Evolutionary conservation across 2,329 filamentous ascomycete genomes (phyloP).

Genomic region (Sordariomycetes sp.): DNA sequence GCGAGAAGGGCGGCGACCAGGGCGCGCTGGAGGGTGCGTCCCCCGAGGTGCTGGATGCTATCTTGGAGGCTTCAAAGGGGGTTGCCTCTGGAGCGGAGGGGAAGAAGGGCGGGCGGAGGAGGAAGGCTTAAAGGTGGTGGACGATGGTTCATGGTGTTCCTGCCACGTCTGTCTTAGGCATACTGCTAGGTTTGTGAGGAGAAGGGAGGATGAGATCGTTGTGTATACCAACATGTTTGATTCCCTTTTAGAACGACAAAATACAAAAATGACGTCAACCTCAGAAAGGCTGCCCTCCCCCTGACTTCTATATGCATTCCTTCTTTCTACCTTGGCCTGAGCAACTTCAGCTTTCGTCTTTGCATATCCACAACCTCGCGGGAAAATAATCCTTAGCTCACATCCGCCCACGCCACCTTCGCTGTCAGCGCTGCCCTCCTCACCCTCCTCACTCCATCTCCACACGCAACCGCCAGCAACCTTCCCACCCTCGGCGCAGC

Average conservation of each 20-base stretch:
- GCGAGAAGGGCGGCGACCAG: slow-evolving; percentile 15
- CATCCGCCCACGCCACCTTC: slow-evolving; percentile 34
- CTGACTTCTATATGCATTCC: neutral
- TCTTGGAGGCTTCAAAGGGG: slow-evolving; percentile 25
- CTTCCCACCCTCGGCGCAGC: slow-evolving; percentile 32
- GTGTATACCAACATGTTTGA: neutral
- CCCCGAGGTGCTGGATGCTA: slow-evolving; percentile 37
- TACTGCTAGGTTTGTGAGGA: neutral
- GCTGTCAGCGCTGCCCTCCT: slow-evolving; percentile 37
- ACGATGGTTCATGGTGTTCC: neutral
- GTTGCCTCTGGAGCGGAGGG: slow-evolving; percentile 4
- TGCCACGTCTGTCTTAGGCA: neutral
- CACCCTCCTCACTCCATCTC: slow-evolving; percentile 41
- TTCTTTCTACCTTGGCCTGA: neutral
- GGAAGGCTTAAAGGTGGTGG: slow-evolving; percentile 2
- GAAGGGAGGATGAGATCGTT: neutral
- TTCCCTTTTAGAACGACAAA: neutral
- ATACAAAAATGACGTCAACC: neutral
- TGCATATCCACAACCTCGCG: neutral
- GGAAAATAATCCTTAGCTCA: slow-evolving; percentile 9
- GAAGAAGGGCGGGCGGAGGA: slow-evolving; percentile 1
- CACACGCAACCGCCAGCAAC: slow-evolving; percentile 38
- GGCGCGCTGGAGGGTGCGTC: slow-evolving; percentile 26
- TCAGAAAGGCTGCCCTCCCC: neutral
- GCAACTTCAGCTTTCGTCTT: neutral